These are phyloP conservation scores for Posidonia australis DNA, from an alignment of 106 monocot species.

Conservation along the genomic window DNA sequence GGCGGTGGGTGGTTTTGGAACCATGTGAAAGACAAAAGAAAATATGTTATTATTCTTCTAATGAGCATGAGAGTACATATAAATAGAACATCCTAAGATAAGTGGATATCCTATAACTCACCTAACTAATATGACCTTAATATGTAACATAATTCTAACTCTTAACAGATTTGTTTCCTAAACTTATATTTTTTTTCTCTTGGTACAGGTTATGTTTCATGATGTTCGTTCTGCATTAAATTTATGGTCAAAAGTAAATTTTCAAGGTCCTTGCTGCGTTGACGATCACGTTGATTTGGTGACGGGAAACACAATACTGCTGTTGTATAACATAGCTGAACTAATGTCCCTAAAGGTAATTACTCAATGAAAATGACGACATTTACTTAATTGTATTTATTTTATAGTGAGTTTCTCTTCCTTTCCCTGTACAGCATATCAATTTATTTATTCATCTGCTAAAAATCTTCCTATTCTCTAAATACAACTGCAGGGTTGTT, in stretches of 20 bases:
- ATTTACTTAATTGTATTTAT: too few relatives aligned
- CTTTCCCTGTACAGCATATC: too few relatives aligned
- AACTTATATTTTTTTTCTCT: neutral
- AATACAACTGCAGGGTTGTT: constrained; percentile 41
- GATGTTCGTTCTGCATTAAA: constrained; percentile 16
- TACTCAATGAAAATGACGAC: neutral
- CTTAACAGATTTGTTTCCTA: neutral
- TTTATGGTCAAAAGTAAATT: constrained; percentile 5
- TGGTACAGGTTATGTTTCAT: constrained; percentile 14
- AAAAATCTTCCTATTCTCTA: constrained; percentile 4
- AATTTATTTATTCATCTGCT: neutral
- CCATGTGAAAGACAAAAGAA: too few relatives aligned
- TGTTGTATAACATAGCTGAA: constrained; percentile 10
- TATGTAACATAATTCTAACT: too few relatives aligned
- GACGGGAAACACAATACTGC: constrained; percentile 6
- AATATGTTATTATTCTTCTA: too few relatives aligned
- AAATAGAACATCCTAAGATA: too few relatives aligned
- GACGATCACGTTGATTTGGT: constrained; percentile 10
- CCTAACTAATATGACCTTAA: too few relatives aligned
- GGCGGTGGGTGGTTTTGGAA: too few relatives aligned
- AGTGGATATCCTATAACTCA: too few relatives aligned
- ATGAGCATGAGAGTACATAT: too few relatives aligned
- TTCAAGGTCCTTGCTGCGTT: neutral
- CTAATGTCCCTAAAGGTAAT: constrained; percentile 16
- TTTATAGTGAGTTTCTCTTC: too few relatives aligned